Percentiles rank a stretch among this genome's conserved stretches.
Conservation (phyloP, 1,284 basidiomycete genomes). For the Chiua sp. region DNA sequence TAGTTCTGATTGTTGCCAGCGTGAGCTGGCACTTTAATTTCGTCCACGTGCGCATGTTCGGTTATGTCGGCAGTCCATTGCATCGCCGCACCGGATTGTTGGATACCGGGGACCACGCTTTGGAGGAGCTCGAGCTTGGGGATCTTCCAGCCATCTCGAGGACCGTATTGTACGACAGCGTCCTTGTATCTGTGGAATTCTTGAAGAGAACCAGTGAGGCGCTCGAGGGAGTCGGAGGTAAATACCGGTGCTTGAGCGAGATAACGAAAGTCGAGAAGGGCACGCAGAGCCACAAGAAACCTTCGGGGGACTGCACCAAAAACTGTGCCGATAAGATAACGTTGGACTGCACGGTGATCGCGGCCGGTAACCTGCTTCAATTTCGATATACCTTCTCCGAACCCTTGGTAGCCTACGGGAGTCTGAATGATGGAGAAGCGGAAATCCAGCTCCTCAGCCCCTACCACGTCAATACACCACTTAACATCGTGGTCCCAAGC, state of each 20-base stretch:
- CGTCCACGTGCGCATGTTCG: not conserved
- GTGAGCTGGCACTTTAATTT: conserved; percentile 1
- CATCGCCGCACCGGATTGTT: not conserved
- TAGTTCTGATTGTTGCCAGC: conserved; percentile 4
- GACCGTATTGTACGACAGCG: not conserved
- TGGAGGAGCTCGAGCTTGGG: conserved; percentile 40
- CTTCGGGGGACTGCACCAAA: no score
- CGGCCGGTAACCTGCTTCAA: no score
- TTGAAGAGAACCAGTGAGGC: not conserved
- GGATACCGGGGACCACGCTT: not conserved
- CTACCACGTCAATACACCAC: no score
- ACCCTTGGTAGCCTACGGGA: no score
- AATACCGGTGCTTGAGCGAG: not conserved
- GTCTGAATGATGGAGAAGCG: no score
- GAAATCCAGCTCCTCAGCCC: no score
- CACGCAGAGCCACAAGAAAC: no score
- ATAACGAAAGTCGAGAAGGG: no score
- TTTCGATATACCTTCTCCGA: no score
- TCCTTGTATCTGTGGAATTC: conserved; percentile 13
- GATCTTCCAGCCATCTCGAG: conserved; percentile 1
- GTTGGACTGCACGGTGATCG: no score
- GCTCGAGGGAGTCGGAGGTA: not conserved
- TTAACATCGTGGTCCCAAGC: no score
- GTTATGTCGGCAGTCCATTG: conserved; percentile 2
- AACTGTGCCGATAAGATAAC: no score